Evolutionary conservation across 2,329 filamentous ascomycete genomes (phyloP).

Genomic region (Didymella glomerata): DNA sequence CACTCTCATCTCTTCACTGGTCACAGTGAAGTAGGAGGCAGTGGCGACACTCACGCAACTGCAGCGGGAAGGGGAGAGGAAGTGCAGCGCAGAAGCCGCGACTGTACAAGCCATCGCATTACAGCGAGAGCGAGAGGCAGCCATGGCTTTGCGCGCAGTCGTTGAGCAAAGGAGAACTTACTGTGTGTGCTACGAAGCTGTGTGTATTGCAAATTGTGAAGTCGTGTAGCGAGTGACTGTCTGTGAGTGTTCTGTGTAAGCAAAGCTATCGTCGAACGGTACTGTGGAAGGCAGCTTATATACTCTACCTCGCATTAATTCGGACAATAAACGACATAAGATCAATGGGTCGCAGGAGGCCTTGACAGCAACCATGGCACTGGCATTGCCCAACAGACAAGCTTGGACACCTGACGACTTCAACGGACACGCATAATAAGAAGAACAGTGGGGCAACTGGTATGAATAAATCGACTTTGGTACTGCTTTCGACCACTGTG

Average conservation of each 20-base stretch:
- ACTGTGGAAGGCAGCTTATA: background rate
- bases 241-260: background rate
- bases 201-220: background rate
- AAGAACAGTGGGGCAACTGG: no score
- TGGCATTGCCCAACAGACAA: background rate
- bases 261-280: background rate
- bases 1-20: background rate
- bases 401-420: background rate
- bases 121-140: background rate
- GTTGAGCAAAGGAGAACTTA: background rate
- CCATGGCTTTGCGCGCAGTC: background rate
- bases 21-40: background rate
- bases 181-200: background rate
- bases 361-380: no score
- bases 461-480: no score
- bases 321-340: background rate
- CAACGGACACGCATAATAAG: no score
- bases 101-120: background rate
- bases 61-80: no score
- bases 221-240: background rate
- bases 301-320: background rate
- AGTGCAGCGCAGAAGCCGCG: no score
- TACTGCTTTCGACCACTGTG: no score
- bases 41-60: background rate
- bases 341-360: no score